phyloP scores from a whole-genome alignment of 257 asterid species.

The Gynochthodes officinalis region DNA sequence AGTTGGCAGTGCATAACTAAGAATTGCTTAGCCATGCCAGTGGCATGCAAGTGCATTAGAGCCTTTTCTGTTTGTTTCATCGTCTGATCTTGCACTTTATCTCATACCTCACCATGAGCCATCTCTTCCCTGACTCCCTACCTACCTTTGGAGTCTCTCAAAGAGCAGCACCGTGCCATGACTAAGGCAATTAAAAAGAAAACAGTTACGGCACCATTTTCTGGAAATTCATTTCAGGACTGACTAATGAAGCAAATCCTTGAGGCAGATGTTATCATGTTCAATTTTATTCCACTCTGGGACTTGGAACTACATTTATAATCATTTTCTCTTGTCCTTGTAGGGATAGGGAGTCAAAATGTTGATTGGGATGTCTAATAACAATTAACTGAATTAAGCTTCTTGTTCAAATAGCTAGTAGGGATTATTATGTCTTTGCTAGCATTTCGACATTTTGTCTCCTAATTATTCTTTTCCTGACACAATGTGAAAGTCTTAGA shows the following conservation, averaged over 20 bases:
- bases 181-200: not conserved
- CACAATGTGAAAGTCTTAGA: no score
- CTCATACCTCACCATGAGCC: not conserved
- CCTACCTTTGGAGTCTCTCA: not conserved
- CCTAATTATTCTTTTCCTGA: not conserved
- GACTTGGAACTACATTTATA: not conserved
- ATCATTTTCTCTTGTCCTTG: not conserved
- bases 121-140: not conserved
- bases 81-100: not conserved
- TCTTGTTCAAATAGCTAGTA: not conserved
- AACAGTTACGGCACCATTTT: not conserved
- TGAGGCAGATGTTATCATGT: not conserved
- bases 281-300: not conserved
- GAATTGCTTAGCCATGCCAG: not conserved
- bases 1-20: not conserved
- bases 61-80: not conserved
- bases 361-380: not conserved
- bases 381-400: not conserved
- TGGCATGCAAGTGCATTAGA: not conserved
- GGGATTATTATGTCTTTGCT: not conserved
- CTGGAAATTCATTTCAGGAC: not conserved
- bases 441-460: not conserved
- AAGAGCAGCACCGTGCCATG: not conserved
- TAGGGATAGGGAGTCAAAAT: not conserved
- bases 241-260: not conserved